A percentile compares a stretch with the other conserved stretches of the same genome.
These are phyloP conservation scores for Tephrocybe sp. DNA, from an alignment of 768 basidiomycete species.

Conservation along the genomic window DNA sequence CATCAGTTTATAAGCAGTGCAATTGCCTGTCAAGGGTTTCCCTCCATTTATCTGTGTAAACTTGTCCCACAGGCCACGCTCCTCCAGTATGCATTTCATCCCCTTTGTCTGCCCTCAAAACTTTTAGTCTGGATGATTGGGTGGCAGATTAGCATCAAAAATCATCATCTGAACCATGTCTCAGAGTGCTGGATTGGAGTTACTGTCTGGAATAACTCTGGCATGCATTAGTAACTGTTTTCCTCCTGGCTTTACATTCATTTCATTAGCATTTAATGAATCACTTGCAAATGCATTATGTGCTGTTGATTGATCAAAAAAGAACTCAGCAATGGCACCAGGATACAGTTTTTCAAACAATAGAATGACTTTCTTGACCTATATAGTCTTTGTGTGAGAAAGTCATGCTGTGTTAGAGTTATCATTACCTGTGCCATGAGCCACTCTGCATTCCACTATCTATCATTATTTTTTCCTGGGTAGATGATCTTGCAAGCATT, in stretches of 20 bases:
- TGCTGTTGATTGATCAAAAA: too few species aligned
- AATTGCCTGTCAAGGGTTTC: too few species aligned
- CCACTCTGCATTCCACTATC: too few species aligned
- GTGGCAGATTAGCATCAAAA: slow-evolving; percentile 21
- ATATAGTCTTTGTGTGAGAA: too few species aligned
- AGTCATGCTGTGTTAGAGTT: too few species aligned
- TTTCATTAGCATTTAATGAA: slow-evolving; percentile 35
- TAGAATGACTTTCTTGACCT: slow-evolving; percentile 8
- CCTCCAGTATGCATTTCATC: slow-evolving; percentile 22
- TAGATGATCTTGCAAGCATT: too few species aligned
- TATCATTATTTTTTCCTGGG: too few species aligned
- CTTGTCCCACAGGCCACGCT: slow-evolving; percentile 7
- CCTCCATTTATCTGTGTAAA: too few species aligned
- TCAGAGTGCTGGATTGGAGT: slow-evolving; percentile 8
- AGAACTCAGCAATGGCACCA: too few species aligned
- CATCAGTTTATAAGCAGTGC: too few species aligned
- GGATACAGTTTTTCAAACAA: background rate
- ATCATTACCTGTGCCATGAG: too few species aligned
- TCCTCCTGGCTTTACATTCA: too few species aligned
- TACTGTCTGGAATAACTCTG: slow-evolving; percentile 6
- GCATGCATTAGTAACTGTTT: slow-evolving; percentile 30
- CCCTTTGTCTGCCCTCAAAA: slow-evolving; percentile 6
- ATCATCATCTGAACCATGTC: slow-evolving; percentile 30
- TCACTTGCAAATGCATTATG: slow-evolving; percentile 36
- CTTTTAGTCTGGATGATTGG: slow-evolving; percentile 24